A percentile compares a stretch with the other conserved stretches of the same genome.
phyloP scores from a whole-genome alignment of 768 basidiomycete species.

The Dioszegia aurantiaca region DNA sequence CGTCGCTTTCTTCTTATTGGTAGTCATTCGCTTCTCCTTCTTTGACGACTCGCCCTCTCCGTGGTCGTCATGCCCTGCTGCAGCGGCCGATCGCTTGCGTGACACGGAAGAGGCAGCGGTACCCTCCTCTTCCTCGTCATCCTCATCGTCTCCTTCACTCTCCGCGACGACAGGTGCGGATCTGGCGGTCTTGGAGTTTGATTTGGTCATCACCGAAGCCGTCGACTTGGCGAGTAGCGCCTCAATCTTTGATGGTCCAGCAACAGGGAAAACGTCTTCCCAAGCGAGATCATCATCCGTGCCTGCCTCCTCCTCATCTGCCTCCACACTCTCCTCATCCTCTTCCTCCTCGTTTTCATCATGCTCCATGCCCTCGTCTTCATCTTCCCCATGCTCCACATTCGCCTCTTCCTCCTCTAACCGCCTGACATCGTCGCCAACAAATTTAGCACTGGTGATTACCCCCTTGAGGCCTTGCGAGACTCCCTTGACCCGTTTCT shows the following conservation, averaged over 20 bases:
- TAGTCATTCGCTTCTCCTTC: constrained; percentile 83
- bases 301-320: constrained; percentile 45
- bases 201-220: not conserved
- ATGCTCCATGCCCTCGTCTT: constrained; percentile 30
- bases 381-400: constrained; percentile 37
- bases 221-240: constrained; percentile 2
- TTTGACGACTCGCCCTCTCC: constrained; percentile 54
- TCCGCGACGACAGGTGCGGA: constrained; percentile 31
- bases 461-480: constrained; percentile 83
- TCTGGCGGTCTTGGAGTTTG: constrained; percentile 18
- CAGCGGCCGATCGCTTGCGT: constrained; percentile 3
- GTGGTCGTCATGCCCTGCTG: constrained; percentile 57
- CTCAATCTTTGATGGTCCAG: constrained; percentile 53
- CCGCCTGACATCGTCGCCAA: constrained; percentile 75
- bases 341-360: constrained; percentile 10
- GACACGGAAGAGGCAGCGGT: constrained; percentile 11
- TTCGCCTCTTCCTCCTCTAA: constrained; percentile 53
- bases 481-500: constrained; percentile 59
- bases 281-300: constrained; percentile 61
- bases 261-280: constrained; percentile 73
- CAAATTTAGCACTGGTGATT: constrained; percentile 81
- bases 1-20: constrained; percentile 86
- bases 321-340: constrained; percentile 39
- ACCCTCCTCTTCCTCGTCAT: constrained; percentile 45
- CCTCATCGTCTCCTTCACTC: constrained; percentile 38